phyloP scores from a whole-genome alignment of 1,284 basidiomycete genomes.

The Meira miltonrushii region DNA sequence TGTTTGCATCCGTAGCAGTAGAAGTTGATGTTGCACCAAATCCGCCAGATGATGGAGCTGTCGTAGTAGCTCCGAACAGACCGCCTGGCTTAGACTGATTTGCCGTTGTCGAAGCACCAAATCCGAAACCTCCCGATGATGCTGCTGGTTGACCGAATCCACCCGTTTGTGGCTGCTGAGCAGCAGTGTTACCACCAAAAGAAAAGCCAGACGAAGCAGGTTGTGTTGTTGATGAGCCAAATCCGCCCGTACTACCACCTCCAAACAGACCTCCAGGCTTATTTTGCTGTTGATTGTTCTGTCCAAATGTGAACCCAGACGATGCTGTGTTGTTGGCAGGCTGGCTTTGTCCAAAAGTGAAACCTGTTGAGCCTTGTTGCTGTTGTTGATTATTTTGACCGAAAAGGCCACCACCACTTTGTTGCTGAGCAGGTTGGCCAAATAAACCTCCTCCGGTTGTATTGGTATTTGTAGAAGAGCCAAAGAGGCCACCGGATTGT shows the following conservation, averaged over 20 bases:
- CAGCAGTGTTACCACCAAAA: constrained; percentile 26
- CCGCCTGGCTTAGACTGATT: constrained; percentile 6
- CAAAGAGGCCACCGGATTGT: constrained; percentile 48
- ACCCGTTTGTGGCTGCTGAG: constrained; percentile 19
- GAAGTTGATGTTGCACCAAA: constrained; percentile 32
- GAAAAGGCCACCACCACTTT: constrained; percentile 42
- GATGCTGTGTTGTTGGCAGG: not conserved
- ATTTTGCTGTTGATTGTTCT: constrained; percentile 43
- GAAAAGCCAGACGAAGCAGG: constrained; percentile 44
- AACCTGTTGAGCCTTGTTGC: constrained; percentile 29
- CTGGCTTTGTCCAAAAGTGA: constrained; percentile 28
- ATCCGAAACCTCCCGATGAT: constrained; percentile 1
- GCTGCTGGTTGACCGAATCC: not conserved
- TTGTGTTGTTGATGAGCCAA: constrained; percentile 41
- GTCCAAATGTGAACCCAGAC: constrained; percentile 9
- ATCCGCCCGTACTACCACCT: constrained; percentile 32
- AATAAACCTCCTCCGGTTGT: constrained; percentile 44
- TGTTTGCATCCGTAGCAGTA: constrained; percentile 23
- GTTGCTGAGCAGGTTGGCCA: constrained; percentile 38
- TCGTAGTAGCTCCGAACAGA: constrained; percentile 14
- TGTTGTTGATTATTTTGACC: constrained; percentile 43
- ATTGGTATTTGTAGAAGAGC: constrained; percentile 11
- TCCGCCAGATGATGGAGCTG: constrained; percentile 24
- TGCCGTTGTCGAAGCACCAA: not conserved
- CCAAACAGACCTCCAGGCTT: constrained; percentile 39